phyloP scores from a whole-genome alignment of 2,329 filamentous ascomycete genomes.

The Trichoderma koningiopsis region DNA sequence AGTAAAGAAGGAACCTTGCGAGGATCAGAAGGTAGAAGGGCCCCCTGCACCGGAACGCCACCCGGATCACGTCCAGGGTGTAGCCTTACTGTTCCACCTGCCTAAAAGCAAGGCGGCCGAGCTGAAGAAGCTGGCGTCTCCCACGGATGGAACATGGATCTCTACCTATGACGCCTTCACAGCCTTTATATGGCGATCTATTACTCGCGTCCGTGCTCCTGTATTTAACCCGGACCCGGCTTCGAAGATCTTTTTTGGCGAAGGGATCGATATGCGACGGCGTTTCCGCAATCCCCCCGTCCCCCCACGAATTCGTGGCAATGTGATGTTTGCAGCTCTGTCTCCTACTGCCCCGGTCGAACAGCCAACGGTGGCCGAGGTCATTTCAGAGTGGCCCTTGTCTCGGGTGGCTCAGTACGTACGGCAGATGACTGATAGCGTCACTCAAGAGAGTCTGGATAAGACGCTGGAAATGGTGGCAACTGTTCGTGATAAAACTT shows the following conservation, averaged over 20 bases:
- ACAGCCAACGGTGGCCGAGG: conserved; percentile 10
- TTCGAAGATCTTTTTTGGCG: background rate
- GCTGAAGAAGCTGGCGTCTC: conserved; percentile 4
- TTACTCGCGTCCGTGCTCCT: background rate
- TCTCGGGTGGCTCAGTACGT: conserved; percentile 10
- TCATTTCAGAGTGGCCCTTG: conserved; percentile 11
- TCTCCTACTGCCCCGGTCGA: background rate
- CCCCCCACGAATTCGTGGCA: background rate
- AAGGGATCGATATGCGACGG: conserved; percentile 15
- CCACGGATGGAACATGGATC: conserved; percentile 8
- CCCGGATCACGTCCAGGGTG: background rate
- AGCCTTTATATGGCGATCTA: conserved; percentile 10
- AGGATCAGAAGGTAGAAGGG: background rate
- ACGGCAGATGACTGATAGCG: conserved; percentile 3
- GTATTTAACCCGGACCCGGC: background rate
- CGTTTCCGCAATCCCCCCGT: background rate
- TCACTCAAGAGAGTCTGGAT: conserved; percentile 6
- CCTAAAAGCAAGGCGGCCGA: conserved; percentile 13
- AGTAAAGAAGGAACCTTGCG: background rate
- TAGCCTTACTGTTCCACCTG: background rate
- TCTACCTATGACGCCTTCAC: conserved; percentile 18
- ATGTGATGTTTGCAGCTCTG: conserved; percentile 12
- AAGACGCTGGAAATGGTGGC: conserved; percentile 5
- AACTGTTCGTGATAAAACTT: background rate
- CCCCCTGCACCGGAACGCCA: conserved; percentile 1